Percentiles rank a stretch among this genome's conserved stretches.
Evolutionary conservation across 2,329 filamentous ascomycete species (phyloP).

Genomic region (Chaetothyriales sp.): DNA sequence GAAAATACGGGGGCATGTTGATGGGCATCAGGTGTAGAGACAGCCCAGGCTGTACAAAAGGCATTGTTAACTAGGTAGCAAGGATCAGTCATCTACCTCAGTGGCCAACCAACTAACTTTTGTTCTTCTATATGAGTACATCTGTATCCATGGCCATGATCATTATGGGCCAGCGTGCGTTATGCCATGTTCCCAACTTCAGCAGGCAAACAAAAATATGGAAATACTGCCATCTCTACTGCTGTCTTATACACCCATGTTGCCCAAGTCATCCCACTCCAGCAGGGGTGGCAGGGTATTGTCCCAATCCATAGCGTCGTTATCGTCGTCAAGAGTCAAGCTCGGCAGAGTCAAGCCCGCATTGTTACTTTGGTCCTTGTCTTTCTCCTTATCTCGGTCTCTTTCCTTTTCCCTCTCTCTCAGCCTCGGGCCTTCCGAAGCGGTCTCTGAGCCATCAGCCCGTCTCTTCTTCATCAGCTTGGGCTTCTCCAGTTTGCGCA

Average conservation of each 20-base stretch:
- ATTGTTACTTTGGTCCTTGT: conserved; percentile 1
- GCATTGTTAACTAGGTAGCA: background rate
- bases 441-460: background rate
- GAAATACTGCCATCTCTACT: background rate
- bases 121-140: background rate
- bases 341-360: conserved; percentile 13
- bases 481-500: conserved; percentile 12
- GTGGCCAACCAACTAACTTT: background rate
- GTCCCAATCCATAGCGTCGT: conserved; percentile 14
- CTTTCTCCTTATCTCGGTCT: conserved; percentile 3
- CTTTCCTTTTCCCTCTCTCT: conserved; percentile 4
- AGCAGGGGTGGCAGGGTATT: conserved; percentile 15
- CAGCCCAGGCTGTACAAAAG: background rate
- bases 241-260: conserved; percentile 1
- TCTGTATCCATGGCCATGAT: background rate
- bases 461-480: conserved; percentile 2
- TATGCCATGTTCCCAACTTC: no score
- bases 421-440: no score
- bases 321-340: conserved; percentile 12
- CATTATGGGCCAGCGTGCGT: no score
- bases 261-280: conserved; percentile 14
- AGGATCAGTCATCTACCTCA: background rate
- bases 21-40: background rate
- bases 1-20: background rate
- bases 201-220: no score